Evolutionary conservation across 805 yeast genomes (phyloP), one percentile per base, ranked within the genome.

Genomic region (Monosporozyma aerobia): DNA sequence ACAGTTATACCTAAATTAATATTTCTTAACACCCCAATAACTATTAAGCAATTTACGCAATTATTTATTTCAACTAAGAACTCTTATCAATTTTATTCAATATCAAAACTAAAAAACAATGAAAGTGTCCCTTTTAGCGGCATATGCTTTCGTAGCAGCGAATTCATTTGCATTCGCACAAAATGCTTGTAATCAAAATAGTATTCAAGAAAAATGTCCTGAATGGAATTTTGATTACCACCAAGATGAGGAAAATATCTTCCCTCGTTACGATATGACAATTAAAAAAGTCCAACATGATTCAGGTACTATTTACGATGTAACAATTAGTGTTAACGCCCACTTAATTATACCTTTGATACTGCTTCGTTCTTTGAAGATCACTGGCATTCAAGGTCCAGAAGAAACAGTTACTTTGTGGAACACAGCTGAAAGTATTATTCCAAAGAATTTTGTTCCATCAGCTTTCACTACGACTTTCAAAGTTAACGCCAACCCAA

Each of bases 391-490:
- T 9, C 32, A 51, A 13, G 58, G 59, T 23, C 63, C 64, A 5
- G 41, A 50, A 22, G 14, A 44, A 2, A 56, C 57, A 3, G 47
- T 56, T 27, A 53, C 49, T 39, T 45, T 61, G 32, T 57, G 53
- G 51, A 56, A 60, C 10, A 33, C 39, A 14, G 56, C 58, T 48
- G 60, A 60, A 27, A 50, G 54, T 2, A 49, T 53, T 6, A 52
- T 39, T 11, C 10, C 50, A 4, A 49, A 54, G 7, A 45, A 44
- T 23, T 47, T 47, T 22, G 50, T 51, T 37, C 64, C 64, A 35
- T 57, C 63, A 2, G 60, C 60, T 44, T 60, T 46, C 30, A 54
- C 55, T 1, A 56, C 57, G 2, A 55, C 58, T 6, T 57, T 61
- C 27, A 49, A 54, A 25, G 58, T 60, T 1, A 51, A 57, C 23